Evolutionary conservation across 352 stramenopile species (phyloP).

Genomic region (Globisporangium iwayamae): DNA sequence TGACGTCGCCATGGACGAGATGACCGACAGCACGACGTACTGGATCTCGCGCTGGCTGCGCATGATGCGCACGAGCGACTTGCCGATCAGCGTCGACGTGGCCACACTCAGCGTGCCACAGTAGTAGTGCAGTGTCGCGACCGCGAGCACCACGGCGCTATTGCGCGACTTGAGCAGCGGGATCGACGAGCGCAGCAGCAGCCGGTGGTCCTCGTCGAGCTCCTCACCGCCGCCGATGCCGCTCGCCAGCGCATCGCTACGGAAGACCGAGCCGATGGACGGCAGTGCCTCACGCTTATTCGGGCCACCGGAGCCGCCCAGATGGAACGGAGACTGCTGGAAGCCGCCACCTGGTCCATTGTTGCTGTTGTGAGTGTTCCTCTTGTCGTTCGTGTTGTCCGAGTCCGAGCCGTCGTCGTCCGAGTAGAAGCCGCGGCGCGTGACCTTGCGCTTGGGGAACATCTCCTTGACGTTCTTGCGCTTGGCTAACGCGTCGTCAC

Average conservation of each 20-base stretch:
- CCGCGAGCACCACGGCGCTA: slow-evolving; percentile 94
- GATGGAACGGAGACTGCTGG: slow-evolving; percentile 43
- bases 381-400: slow-evolving; percentile 34
- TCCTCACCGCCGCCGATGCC: slow-evolving; percentile 74
- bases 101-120: slow-evolving; percentile 89
- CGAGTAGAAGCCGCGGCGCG: slow-evolving; percentile 91
- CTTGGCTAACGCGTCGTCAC: slow-evolving; percentile 6
- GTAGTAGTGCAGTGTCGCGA: slow-evolving; percentile 97
- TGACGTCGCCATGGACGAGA: slow-evolving; percentile 92
- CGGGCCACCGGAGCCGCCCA: slow-evolving; percentile 19
- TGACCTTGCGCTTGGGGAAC: slow-evolving; percentile 69
- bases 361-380: background rate
- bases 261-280: slow-evolving; percentile 74
- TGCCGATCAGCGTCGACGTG: slow-evolving; percentile 91
- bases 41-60: slow-evolving; percentile 96
- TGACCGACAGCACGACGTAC: slow-evolving; percentile 94
- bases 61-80: slow-evolving; percentile 97
- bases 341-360: slow-evolving; percentile 12
- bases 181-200: slow-evolving; percentile 94
- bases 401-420: slow-evolving; percentile 93
- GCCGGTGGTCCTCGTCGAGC: slow-evolving; percentile 94
- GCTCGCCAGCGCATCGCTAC: slow-evolving; percentile 59
- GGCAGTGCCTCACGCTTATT: slow-evolving; percentile 44
- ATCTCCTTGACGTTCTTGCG: slow-evolving; percentile 46
- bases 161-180: slow-evolving; percentile 97